Evolutionary conservation across 805 yeast genomes (phyloP).

Genomic region (Sugiyamaella smithiae): DNA sequence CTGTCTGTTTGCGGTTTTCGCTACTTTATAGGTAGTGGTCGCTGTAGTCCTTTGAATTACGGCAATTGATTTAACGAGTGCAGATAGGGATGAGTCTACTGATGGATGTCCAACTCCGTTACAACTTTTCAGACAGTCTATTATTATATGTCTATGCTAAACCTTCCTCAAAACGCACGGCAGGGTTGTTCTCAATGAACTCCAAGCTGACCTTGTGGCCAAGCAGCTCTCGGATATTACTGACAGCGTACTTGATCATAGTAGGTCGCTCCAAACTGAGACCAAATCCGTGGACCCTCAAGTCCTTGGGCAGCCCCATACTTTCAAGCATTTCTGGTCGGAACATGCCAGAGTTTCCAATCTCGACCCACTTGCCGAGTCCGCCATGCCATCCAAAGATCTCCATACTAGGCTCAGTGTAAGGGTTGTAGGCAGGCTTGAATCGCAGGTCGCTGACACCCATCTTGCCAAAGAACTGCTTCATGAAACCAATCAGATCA

Average conservation of each 20-base stretch:
- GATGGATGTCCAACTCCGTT: no score
- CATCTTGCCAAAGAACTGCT: constrained; percentile 93
- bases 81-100: no score
- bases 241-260: constrained; percentile 95
- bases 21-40: no score
- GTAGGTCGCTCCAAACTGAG: constrained; percentile 97
- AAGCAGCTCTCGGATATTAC: constrained; percentile 91
- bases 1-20: no score
- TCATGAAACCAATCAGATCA: constrained; percentile 97
- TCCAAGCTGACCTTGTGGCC: constrained; percentile 96
- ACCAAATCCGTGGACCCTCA: constrained; percentile 97
- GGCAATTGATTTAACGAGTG: no score
- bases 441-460: constrained; percentile 94
- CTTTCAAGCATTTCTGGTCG: constrained; percentile 99
- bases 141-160: constrained; percentile 32
- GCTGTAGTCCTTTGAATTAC: no score
- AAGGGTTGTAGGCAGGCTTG: constrained; percentile 98
- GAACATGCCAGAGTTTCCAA: constrained; percentile 99
- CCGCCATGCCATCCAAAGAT: constrained; percentile 96
- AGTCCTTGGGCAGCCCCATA: constrained; percentile 93
- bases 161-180: constrained; percentile 91
- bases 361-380: constrained; percentile 95
- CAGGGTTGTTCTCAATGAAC: constrained; percentile 93
- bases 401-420: constrained; percentile 98
- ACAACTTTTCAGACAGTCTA: no score